Conservation (phyloP, 106 monocot species). For the Dioscorea dumetorum region DNA sequence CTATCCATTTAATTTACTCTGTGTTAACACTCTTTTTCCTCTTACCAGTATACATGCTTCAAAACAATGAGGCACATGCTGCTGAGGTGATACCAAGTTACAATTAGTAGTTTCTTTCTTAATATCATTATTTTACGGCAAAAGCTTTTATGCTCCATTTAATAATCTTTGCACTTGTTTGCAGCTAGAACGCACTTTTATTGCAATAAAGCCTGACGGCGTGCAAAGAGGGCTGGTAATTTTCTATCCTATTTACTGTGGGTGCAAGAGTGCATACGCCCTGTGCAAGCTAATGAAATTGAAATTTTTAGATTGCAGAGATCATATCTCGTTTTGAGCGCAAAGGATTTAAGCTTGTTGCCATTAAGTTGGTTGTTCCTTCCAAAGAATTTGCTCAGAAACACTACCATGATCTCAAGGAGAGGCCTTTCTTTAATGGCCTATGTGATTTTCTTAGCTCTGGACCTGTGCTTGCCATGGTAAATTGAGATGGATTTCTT, state of each 20-base stretch:
- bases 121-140: neutral
- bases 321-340: slow-evolving; percentile 89
- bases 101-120: neutral
- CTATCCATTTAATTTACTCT: neutral
- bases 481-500: slow-evolving; percentile 13
- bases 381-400: slow-evolving; percentile 87
- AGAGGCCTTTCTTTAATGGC: slow-evolving; percentile 88
- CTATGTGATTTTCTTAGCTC: slow-evolving; percentile 94
- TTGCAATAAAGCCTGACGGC: slow-evolving; percentile 99
- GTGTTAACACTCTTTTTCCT: neutral
- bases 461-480: slow-evolving; percentile 98
- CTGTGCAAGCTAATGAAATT: neutral
- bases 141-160: neutral
- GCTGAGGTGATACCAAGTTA: slow-evolving; percentile 51
- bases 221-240: slow-evolving; percentile 94
- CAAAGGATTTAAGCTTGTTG: slow-evolving; percentile 90
- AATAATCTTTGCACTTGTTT: neutral
- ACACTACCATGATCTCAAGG: slow-evolving; percentile 96
- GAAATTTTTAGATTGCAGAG: slow-evolving; percentile 58
- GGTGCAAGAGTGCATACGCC: too few relatives aligned
- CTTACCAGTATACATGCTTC: slow-evolving; percentile 70
- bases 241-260: neutral
- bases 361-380: slow-evolving; percentile 77
- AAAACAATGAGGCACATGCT: slow-evolving; percentile 80
- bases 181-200: slow-evolving; percentile 91